Base-by-base conservation (phyloP, 805 yeast genomes). In the Saccharomycopsis schoenii region DNA sequence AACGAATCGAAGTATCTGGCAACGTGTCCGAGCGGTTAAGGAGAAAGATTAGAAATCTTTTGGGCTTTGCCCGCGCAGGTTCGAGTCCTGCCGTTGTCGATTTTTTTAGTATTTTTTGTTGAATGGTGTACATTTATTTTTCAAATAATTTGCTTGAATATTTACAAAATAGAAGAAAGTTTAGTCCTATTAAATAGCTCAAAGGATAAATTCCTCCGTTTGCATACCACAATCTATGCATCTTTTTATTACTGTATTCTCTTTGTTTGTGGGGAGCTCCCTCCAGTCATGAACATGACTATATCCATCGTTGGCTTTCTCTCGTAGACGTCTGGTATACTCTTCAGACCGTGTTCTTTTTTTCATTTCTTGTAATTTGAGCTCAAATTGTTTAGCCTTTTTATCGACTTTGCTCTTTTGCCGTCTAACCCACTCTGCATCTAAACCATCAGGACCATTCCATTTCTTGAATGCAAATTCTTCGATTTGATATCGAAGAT, bases 321-420 rank as follows among this genome's bases (percentile, higher is more conserved):
- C 82, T 47, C 92, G 78, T 25, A 87, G 67, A 66, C 81, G 80
- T 67, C 91, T 80, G 0, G 96, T 91, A 68, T 79, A 84, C 69
- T 88, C 94, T 70, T 92, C 97, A 0, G 99, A 97, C 67, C 99
- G 79, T 1, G 97, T 88, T 67, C 88, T 86, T 70, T 88, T 84
- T 64, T 97, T 78, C 97, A 94, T 93, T 67, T 92, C 96, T 66
- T 79, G 78, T 69, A 94, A 76, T 68, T 87, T 85, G n/a, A 80
- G 80, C 65, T 88, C 84, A 71, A 89, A 94, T 71, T 84, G 84
- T 68, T 84, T 84, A 65, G 91, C 97, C 63, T 88, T 80, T 58
- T 97, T 76, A 61, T 82, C 81, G 19, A 89, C 77, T 64, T 89
- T 83, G 68, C 81, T 79, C 57, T 79, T 82, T 71, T 89, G 96